Evolutionary conservation across 2,329 filamentous ascomycete species (phyloP).

Genomic region (Penicillium oxalicum): DNA sequence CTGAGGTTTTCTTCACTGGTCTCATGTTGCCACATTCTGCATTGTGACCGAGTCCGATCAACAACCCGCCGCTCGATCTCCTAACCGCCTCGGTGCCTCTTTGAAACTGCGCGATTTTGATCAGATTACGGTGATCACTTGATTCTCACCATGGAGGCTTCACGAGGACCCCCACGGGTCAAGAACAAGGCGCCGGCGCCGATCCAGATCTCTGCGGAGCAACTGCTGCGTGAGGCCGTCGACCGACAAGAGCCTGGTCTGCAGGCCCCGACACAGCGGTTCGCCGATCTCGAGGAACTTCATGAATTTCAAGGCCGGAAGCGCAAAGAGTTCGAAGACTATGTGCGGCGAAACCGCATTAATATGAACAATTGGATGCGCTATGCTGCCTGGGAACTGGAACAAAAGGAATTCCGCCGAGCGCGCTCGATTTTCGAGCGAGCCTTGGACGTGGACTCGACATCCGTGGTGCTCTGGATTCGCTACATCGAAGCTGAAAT

Average conservation of each 20-base stretch:
- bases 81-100: background rate
- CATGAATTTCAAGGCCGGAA: constrained; percentile 97
- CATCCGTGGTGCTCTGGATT: constrained; percentile 81
- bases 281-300: constrained; percentile 93
- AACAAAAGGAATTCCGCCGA: constrained; percentile 93
- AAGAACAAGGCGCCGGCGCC: constrained; percentile 97
- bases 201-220: constrained; percentile 89
- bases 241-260: constrained; percentile 87
- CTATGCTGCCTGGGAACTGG: constrained; percentile 94
- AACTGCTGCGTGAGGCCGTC: constrained; percentile 93
- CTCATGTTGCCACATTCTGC: background rate
- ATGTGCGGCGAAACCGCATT: constrained; percentile 87
- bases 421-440: constrained; percentile 92
- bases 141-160: constrained; percentile 68
- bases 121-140: background rate
- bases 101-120: no score
- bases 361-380: constrained; percentile 99
- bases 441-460: constrained; percentile 84
- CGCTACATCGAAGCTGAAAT: constrained; percentile 95
- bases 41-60: background rate
- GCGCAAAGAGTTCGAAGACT: constrained; percentile 94
- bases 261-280: constrained; percentile 87
- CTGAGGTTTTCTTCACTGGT: background rate
- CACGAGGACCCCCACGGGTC: constrained; percentile 87
- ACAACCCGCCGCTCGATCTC: background rate